Conservation (phyloP, 805 yeast species). For the Cyberlindnera misumaiensis region DNA sequence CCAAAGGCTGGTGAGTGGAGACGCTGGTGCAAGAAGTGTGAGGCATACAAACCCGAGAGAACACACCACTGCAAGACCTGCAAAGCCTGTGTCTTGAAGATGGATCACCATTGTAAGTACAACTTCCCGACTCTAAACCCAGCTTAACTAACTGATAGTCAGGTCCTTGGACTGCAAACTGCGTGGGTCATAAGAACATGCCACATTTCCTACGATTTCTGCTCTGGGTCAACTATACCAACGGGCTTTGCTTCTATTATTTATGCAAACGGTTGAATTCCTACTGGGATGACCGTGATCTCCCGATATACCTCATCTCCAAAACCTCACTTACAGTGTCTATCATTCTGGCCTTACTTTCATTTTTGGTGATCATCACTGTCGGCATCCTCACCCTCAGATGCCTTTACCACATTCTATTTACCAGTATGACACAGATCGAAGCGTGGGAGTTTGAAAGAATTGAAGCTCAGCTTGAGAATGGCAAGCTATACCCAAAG, state of each 20-base stretch:
- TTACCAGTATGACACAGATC: conserved; percentile 77
- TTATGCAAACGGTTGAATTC: conserved; percentile 32
- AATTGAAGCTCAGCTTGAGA: conserved; percentile 55
- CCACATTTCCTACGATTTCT: conserved; percentile 79
- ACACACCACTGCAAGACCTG: conserved; percentile 83
- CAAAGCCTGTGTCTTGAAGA: conserved; percentile 63
- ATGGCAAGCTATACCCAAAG: conserved; percentile 46
- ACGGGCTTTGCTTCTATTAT: conserved; percentile 39
- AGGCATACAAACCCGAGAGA: conserved; percentile 70
- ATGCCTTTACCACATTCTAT: conserved; percentile 46
- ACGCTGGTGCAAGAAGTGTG: conserved; percentile 69
- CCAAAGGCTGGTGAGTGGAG: conserved; percentile 47
- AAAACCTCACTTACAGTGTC: conserved; percentile 48
- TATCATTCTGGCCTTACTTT: conserved; percentile 46
- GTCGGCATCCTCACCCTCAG: conserved; percentile 55
- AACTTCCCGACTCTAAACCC: neutral
- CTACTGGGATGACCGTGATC: conserved; percentile 41
- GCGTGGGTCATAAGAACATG: conserved; percentile 74
- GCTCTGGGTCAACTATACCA: conserved; percentile 51
- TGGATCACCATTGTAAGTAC: conserved; percentile 76
- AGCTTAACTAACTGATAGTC: conserved; percentile 1
- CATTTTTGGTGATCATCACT: conserved; percentile 53
- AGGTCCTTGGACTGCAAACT: conserved; percentile 82
- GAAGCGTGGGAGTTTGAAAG: conserved; percentile 92
- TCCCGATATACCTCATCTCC: conserved; percentile 51